A percentile compares a stretch with the other conserved stretches of the same genome.
Conservation (phyloP, 495 filamentous ascomycete species). For the Poronia punctata region DNA sequence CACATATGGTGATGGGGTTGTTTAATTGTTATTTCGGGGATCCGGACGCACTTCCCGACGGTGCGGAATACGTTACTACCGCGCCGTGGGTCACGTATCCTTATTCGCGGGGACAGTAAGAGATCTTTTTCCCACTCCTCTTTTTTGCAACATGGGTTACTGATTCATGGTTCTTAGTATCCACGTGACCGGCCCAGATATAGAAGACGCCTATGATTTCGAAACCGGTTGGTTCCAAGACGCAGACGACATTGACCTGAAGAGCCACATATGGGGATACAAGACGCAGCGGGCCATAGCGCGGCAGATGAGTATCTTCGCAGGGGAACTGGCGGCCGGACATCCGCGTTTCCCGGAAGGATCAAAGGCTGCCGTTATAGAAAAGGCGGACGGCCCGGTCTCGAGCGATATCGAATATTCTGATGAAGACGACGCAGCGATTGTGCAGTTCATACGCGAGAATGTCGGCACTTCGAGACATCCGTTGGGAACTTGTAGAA, state of each 20-base stretch:
- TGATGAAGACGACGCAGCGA: slow-evolving; percentile 39
- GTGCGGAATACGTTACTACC: slow-evolving; percentile 30
- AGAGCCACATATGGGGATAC: slow-evolving; percentile 40
- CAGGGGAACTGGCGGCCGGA: slow-evolving; percentile 38
- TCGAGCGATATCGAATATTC: slow-evolving; percentile 31
- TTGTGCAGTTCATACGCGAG: slow-evolving; percentile 33
- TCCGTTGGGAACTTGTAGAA: slow-evolving; percentile 15
- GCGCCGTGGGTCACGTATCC: slow-evolving; percentile 42
- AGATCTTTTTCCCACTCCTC: no score
- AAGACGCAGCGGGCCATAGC: slow-evolving; percentile 45
- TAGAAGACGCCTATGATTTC: no score
- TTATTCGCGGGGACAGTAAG: slow-evolving; percentile 47
- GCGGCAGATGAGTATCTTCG: slow-evolving; percentile 41
- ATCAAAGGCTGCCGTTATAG: neutral
- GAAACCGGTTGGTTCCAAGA: slow-evolving; percentile 35
- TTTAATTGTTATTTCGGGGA: no score
- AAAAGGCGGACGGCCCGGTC: neutral
- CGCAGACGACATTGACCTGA: slow-evolving; percentile 28
- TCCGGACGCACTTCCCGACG: no score
- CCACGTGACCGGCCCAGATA: no score
- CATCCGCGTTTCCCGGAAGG: slow-evolving; percentile 30
- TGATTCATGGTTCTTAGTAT: no score
- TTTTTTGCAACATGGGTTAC: no score
- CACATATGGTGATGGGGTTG: slow-evolving; percentile 32
- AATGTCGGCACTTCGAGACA: slow-evolving; percentile 41